Base-by-base conservation (phyloP, 116 monocot genomes). In the Iris pallida region DNA sequence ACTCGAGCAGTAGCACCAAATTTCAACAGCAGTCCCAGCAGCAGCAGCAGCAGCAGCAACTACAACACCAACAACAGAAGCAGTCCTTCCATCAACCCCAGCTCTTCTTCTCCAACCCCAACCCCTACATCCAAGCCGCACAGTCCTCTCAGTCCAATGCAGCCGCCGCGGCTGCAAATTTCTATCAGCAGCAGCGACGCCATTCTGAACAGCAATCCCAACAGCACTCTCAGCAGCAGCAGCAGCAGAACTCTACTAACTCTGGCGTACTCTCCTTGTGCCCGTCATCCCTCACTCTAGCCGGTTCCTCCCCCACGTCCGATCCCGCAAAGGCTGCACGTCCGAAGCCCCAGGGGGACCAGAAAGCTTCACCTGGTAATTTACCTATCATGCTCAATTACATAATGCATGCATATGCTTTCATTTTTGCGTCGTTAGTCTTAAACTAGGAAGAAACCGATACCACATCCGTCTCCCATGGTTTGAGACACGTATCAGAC, bases 251-350 rank as follows among this genome's bases (percentile, higher is more conserved):
- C 11, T 54, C 68, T 2, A 51, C 61, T 20, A 68, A 83, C 0
- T 51, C 76, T 0, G 80, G 75, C 5, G 71, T 84, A 68, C 68
- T 83, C 20, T 64, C 81, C n/a, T 69, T 79, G 1, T 81, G 66
- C 63, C 53, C 73, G 4, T 75, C 78, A 51, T 30, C 84, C 1
- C 52, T 70, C 15, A 68, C 67, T 0, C 10, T 79, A 9, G 42
- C 67, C 1, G 73, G 76, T 62, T 54, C 63, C 20, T 18, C 60
- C 0, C 19, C 81, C 10, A 62, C 48, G 8, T 20, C 82, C 6
- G 92, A 92, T 42, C 63, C 85, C 6, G 58, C 78, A 57, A 91
- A 87, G 58, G 48, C 55, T 4, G 66, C 66, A 13, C 30, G 30
- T 30, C 30, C 30, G 79, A 57, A 2, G 57, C 61, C 2, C 62